These are phyloP conservation scores for Wallacemonas sp. DNA, from an alignment of 208 protist genomes.

Conservation along the genomic window DNA sequence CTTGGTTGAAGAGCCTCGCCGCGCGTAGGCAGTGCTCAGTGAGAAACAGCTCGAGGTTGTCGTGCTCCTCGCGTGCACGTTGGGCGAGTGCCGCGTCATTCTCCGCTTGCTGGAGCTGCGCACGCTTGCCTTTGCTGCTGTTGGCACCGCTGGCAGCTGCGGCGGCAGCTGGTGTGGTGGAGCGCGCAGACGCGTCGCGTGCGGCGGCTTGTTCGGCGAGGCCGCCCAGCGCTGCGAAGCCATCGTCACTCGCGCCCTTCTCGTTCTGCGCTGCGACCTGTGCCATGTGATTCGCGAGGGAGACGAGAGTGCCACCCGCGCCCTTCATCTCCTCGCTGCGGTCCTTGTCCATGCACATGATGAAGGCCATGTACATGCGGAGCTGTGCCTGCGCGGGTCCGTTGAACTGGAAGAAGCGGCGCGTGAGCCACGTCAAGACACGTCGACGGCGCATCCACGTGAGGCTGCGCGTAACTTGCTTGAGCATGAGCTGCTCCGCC, in stretches of 20 bases:
- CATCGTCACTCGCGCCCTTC: constrained; percentile 17
- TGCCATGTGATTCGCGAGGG: not conserved
- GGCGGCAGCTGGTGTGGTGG: not conserved
- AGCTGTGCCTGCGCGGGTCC: constrained; percentile 59
- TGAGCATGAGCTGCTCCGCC: constrained; percentile 68
- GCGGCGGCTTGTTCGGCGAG: no score
- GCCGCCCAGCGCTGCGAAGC: no score
- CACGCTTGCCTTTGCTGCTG: not conserved
- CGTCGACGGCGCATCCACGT: constrained; percentile 61
- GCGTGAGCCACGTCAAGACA: constrained; percentile 37
- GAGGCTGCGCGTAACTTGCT: constrained; percentile 63
- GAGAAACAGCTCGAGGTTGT: not conserved
- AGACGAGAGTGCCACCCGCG: not conserved
- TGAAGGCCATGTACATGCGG: constrained; percentile 38
- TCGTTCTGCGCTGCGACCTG: not conserved
- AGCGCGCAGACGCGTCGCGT: not conserved
- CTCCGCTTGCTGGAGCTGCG: constrained; percentile 1
- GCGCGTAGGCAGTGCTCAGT: constrained; percentile 10
- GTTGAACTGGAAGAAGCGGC: constrained; percentile 66
- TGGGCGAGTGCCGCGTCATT: not conserved
- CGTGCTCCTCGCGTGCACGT: not conserved
- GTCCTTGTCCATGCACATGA: constrained; percentile 29
- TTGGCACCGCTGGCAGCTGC: no score
- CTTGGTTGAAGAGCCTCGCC: constrained; percentile 27
- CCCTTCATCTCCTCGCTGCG: constrained; percentile 1